These are phyloP conservation scores for Salix caprea DNA, from an alignment of 345 rosid genomes.

Conservation along the genomic window DNA sequence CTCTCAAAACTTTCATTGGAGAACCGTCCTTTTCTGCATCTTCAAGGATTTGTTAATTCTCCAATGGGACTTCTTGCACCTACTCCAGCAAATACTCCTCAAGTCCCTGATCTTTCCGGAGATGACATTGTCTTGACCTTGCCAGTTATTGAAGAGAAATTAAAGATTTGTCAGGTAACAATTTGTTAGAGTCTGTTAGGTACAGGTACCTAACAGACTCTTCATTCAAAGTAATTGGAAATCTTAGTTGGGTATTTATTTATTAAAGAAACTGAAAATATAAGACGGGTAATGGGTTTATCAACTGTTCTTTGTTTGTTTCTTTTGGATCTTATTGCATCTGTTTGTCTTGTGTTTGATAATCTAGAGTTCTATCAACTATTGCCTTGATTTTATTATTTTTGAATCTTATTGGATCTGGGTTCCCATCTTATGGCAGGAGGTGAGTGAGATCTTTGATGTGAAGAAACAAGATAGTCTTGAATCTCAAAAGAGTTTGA, in stretches of 20 bases:
- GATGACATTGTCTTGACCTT: conserved; percentile 20
- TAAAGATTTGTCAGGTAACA: conserved; percentile 42
- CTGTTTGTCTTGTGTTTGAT: not conserved
- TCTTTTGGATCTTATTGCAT: too few species aligned
- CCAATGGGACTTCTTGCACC: conserved; percentile 69
- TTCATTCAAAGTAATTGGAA: too few species aligned
- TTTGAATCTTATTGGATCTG: not conserved
- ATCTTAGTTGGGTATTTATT: not conserved
- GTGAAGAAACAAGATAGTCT: conserved; percentile 31
- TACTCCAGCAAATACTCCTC: conserved; percentile 76
- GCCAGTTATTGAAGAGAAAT: conserved; percentile 40
- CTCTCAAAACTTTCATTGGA: conserved; percentile 41
- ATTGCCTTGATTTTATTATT: too few species aligned
- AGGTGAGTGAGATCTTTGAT: conserved; percentile 26
- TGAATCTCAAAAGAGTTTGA: conserved; percentile 43
- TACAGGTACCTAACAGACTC: not conserved
- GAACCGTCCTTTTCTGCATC: conserved; percentile 40
- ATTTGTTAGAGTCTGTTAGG: too few species aligned
- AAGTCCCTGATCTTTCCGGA: conserved; percentile 31
- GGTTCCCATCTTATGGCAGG: conserved; percentile 21
- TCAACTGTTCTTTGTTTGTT: not conserved
- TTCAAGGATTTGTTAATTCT: conserved; percentile 43
- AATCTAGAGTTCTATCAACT: not conserved
- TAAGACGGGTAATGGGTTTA: not conserved
- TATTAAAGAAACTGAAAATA: not conserved